Conservation (phyloP, 2,329 filamentous ascomycete genomes). For the Penicillium sp. region DNA sequence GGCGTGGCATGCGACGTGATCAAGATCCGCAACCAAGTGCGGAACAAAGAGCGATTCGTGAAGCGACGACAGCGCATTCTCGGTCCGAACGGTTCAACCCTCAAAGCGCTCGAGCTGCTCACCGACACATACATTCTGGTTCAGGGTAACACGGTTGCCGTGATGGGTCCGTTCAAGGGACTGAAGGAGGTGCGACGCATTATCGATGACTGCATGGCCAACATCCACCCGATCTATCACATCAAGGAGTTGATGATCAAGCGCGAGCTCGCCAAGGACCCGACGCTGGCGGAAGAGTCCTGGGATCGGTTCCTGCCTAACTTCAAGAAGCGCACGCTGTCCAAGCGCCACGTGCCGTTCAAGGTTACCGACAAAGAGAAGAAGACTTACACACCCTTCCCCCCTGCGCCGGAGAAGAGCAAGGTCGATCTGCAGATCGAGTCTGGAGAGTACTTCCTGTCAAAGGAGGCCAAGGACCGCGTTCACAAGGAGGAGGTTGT, state of each 20-base stretch:
- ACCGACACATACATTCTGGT: constrained; percentile 92
- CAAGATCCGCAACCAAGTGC: constrained; percentile 86
- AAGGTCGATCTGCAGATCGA: constrained; percentile 98
- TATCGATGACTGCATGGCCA: constrained; percentile 94
- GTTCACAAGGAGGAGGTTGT: constrained; percentile 74
- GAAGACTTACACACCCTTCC: constrained; percentile 96
- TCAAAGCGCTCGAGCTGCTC: constrained; percentile 90
- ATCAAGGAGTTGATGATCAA: constrained; percentile 97
- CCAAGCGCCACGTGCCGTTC: constrained; percentile 76
- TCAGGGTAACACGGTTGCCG: constrained; percentile 91
- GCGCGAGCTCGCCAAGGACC: constrained; percentile 85
- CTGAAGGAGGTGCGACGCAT: constrained; percentile 88
- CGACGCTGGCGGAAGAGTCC: constrained; percentile 78
- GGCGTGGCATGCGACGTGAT: constrained; percentile 91
- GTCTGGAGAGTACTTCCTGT: constrained; percentile 93
- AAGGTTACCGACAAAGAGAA: constrained; percentile 90
- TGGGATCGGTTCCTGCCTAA: constrained; percentile 97
- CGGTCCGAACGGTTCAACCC: constrained; percentile 83
- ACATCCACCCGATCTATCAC: constrained; percentile 85
- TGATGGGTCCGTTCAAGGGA: constrained; percentile 89
- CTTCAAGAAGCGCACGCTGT: constrained; percentile 91
- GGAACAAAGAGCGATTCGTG: constrained; percentile 93
- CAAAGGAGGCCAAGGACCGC: constrained; percentile 87
- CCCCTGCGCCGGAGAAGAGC: constrained; percentile 95
- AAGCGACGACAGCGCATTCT: constrained; percentile 92